A percentile compares a stretch with the other conserved stretches of the same genome.
These are phyloP conservation scores for Backusella mclennaniae DNA, from an alignment of 192 early-diverging fungal species.

Conservation along the genomic window DNA sequence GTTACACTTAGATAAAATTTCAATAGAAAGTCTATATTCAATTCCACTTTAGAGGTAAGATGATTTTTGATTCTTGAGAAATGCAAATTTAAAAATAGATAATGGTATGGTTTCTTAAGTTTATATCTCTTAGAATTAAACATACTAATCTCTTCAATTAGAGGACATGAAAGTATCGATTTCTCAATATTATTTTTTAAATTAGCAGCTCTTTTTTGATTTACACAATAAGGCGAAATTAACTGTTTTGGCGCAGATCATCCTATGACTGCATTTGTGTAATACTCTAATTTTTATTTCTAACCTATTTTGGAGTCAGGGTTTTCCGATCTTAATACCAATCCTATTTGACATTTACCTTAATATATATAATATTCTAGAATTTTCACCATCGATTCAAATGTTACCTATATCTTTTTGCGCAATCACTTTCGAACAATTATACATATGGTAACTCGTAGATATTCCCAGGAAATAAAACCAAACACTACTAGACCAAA, in stretches of 20 bases:
- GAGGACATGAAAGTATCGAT: background rate
- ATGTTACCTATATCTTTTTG: background rate
- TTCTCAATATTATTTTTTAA: background rate
- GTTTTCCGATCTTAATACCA: background rate
- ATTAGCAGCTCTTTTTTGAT: background rate
- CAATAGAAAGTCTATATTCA: background rate
- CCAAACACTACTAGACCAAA: background rate
- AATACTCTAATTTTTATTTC: background rate
- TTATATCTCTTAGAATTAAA: background rate
- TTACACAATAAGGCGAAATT: background rate
- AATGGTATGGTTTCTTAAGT: background rate
- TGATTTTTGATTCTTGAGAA: background rate
- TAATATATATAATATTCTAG: background rate
- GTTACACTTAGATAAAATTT: background rate
- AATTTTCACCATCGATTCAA: background rate
- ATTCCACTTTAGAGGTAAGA: background rate
- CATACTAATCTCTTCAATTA: background rate
- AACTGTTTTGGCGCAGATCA: background rate
- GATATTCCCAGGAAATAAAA: background rate
- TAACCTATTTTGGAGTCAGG: background rate
- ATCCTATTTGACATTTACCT: background rate
- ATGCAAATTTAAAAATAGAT: background rate
- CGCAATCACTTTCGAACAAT: background rate
- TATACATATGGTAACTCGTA: background rate
- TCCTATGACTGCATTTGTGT: background rate